Evolutionary conservation across 1,139 yeast genomes (phyloP), one percentile per base, ranked within the genome.

Genomic region (Diutina siamensis): DNA sequence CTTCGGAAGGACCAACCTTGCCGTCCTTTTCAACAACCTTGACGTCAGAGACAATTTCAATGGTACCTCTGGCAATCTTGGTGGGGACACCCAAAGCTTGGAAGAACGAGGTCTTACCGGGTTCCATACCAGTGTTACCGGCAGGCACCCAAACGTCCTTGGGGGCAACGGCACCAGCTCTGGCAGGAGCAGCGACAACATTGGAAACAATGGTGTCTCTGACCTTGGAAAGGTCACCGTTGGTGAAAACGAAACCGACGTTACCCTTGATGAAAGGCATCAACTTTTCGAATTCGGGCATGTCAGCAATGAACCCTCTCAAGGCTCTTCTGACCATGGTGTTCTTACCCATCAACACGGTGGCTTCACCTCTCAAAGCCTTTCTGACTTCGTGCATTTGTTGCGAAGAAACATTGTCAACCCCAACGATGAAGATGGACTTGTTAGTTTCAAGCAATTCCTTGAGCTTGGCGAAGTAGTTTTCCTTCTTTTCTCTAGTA

Each of bases 11-110:
- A 79, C 99, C 99, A 65, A 92, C 98, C 76, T 76, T 87, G 68
- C 66, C 67, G 65, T 86, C 86, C 55, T 83, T 79, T 57, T 74
- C 80, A 66, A 89, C 95, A 68, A 92, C 96, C 80, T 86, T 86
- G 66, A 92, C 95, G 68, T 94, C 98, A 61, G 85, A 75, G 72
- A 87, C 89, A 75, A 92, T 92, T 78, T 92, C 99, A 83, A 92
- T 92, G 75, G 96, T 87, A 92, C 99, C 99, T 85, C 99, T 89
- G 75, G 96, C 94, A 88, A 92, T 92, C 94, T 92, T 92, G 86
- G 99, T 92, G 81, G 98, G 98, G 67, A 92, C 97, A 86, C 97
- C 97, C 66, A 92, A 83, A 69, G 99, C 98, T 83, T 92, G 99
- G 97, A 92, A 92, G 94, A 92, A 92, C 69, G 98, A 92, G 67